phyloP scores from a whole-genome alignment of 495 filamentous ascomycete genomes.

The Aspergillus sclerotiicarbonarius region DNA sequence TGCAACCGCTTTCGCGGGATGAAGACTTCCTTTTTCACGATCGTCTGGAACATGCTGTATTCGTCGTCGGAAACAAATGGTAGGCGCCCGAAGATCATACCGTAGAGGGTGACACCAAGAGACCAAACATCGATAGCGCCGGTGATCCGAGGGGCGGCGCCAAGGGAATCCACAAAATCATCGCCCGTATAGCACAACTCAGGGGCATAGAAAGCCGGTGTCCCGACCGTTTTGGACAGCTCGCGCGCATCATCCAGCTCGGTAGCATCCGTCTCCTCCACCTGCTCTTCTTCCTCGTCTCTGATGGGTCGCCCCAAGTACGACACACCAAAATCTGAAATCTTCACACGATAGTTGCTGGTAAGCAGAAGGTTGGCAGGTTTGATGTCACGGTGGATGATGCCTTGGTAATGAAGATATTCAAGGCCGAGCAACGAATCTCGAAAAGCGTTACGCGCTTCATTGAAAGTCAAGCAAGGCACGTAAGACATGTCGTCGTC shows the following conservation, averaged over 20 bases:
- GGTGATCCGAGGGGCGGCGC: conserved; percentile 54
- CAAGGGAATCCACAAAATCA: conserved; percentile 47
- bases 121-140: conserved; percentile 94
- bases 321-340: conserved; percentile 99
- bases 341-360: conserved; percentile 83
- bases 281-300: conserved; percentile 72
- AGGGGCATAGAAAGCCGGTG: conserved; percentile 95
- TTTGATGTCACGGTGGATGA: conserved; percentile 98
- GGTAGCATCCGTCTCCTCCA: conserved; percentile 77
- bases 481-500: conserved; percentile 87
- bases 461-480: conserved; percentile 81
- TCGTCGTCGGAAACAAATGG: conserved; percentile 91
- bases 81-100: conserved; percentile 87
- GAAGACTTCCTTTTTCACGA: conserved; percentile 86
- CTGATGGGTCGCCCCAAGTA: conserved; percentile 85
- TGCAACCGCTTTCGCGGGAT: conserved; percentile 78
- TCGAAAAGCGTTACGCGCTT: conserved; percentile 83
- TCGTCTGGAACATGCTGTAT: conserved; percentile 83
- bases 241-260: conserved; percentile 90
- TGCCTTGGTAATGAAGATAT: conserved; percentile 94
- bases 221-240: conserved; percentile 95
- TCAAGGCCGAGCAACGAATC: conserved; percentile 93
- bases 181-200: conserved; percentile 83
- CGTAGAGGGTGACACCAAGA: conserved; percentile 91
- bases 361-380: conserved; percentile 95